Conservation (phyloP, 495 filamentous ascomycete genomes). For the Aspergillus baeticus region DNA sequence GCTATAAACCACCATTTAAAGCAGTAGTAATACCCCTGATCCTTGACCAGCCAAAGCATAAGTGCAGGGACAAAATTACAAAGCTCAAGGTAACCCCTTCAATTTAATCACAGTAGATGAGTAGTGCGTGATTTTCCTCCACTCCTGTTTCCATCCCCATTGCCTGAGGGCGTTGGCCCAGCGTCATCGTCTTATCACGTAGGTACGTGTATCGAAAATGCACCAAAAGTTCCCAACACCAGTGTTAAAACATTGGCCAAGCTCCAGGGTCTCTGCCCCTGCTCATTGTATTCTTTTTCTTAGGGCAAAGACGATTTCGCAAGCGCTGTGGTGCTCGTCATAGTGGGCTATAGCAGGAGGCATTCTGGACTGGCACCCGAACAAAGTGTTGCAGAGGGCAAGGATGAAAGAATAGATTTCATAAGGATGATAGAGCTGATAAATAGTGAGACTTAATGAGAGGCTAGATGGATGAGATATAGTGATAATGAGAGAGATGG, state of each 20-base stretch:
- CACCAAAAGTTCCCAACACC: background rate
- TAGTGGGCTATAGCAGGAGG: too few species aligned
- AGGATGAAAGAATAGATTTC: too few species aligned
- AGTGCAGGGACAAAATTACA: slow-evolving; percentile 39
- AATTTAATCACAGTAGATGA: slow-evolving; percentile 3
- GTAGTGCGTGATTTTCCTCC: background rate
- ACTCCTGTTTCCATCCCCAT: background rate
- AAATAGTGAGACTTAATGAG: too few species aligned
- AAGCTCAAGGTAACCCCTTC: slow-evolving; percentile 46
- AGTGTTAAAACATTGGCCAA: background rate
- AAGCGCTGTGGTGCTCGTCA: too few species aligned
- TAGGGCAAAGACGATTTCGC: too few species aligned
- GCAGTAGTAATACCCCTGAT: slow-evolving; percentile 58
- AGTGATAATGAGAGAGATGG: too few species aligned
- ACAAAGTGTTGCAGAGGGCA: too few species aligned
- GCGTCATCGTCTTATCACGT: background rate
- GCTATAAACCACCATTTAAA: slow-evolving; percentile 45
- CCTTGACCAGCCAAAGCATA: slow-evolving; percentile 45
- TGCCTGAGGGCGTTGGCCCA: background rate
- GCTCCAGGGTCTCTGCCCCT: too few species aligned
- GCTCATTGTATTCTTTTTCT: too few species aligned
- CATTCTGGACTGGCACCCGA: too few species aligned
- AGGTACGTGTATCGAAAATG: background rate
- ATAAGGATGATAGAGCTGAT: too few species aligned
- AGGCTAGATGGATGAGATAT: too few species aligned